These are phyloP conservation scores for Epichloe bromicola DNA, from an alignment of 2,329 filamentous ascomycete species.

Conservation along the genomic window DNA sequence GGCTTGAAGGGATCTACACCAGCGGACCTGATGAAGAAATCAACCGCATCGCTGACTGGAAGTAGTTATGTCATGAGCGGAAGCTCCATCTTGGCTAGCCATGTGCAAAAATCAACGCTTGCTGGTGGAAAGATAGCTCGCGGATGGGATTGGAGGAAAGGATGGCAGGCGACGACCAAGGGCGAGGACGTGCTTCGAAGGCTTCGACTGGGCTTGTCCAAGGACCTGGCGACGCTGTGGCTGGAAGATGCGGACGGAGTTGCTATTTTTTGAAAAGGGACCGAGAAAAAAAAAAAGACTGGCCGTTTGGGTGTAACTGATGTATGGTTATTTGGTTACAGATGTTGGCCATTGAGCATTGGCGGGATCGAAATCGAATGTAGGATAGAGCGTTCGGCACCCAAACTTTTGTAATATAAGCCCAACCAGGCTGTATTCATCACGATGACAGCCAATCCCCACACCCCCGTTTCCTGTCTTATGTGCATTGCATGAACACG, in stretches of 20 bases:
- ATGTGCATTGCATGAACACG: background rate
- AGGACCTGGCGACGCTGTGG: conserved; percentile 60
- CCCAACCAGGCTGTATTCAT: no score
- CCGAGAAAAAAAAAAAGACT: no score
- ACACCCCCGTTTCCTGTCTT: no score
- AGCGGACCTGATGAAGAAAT: conserved; percentile 50
- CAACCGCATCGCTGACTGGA: conserved; percentile 40
- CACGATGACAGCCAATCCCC: no score
- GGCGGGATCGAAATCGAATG: background rate
- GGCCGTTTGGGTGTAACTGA: background rate
- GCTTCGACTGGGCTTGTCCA: conserved; percentile 60
- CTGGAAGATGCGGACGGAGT: conserved; percentile 49
- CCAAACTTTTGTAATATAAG: no score
- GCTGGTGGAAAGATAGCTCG: conserved; percentile 41
- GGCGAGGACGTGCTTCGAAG: conserved; percentile 60
- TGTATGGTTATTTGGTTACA: background rate
- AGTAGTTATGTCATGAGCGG: conserved; percentile 59
- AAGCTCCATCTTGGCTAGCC: conserved; percentile 55
- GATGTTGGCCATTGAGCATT: background rate
- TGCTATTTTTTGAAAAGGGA: conserved; percentile 28
- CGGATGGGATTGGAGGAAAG: conserved; percentile 67
- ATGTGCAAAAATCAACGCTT: conserved; percentile 47
- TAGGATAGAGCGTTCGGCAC: background rate
- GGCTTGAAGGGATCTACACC: conserved; percentile 50
- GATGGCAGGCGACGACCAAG: conserved; percentile 54